phyloP scores from a whole-genome alignment of 441 rosid species.

The Pelargonium cotyledonis region DNA sequence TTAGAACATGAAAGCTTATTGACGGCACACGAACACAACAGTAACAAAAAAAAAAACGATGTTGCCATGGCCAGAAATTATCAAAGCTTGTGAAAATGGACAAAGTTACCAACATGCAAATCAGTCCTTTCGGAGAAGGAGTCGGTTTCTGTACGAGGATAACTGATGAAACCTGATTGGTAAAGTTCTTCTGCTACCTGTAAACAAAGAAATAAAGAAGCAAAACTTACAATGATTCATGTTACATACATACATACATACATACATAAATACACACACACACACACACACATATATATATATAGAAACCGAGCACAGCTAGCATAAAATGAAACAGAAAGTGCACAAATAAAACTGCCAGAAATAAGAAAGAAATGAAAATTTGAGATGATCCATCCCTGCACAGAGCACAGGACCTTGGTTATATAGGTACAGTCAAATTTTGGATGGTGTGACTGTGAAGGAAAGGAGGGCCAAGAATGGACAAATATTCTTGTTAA shows the following conservation, averaged over 20 bases:
- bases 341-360: background rate
- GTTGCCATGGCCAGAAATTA: slow-evolving; percentile 16
- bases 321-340: background rate
- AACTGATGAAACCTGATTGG: slow-evolving; percentile 94
- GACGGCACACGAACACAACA: too few relatives aligned
- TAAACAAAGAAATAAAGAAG: slow-evolving; percentile 20
- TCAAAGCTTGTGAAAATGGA: slow-evolving; percentile 13
- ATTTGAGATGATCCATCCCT: background rate
- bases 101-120: slow-evolving; percentile 67
- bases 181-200: slow-evolving; percentile 96
- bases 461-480: background rate
- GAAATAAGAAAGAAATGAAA: background rate
- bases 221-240: slow-evolving; percentile 9
- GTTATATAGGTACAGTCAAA: background rate
- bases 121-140: slow-evolving; percentile 77
- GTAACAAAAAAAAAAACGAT: background rate
- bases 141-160: slow-evolving; percentile 98
- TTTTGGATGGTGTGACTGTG: background rate
- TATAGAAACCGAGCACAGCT: too few relatives aligned
- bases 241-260: background rate
- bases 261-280: too few relatives aligned
- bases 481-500: background rate
- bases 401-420: background rate
- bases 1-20: too few relatives aligned
- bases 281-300: too few relatives aligned